phyloP scores from a whole-genome alignment of 768 basidiomycete genomes.

The Terana coerulea region DNA sequence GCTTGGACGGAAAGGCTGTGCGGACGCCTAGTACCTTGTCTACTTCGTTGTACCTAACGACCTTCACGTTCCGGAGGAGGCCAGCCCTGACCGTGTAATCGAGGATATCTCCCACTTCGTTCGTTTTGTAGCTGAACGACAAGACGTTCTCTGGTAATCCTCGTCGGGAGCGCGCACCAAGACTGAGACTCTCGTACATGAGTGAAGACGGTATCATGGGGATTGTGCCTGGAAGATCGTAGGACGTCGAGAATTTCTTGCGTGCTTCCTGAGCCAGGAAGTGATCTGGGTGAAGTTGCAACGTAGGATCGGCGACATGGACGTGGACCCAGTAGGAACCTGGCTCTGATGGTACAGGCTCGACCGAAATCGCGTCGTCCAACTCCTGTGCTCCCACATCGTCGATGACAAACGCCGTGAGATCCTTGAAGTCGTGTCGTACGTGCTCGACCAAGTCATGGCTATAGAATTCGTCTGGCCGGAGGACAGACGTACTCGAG shows the following conservation, averaged over 20 bases:
- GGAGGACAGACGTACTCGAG: constrained; percentile 32
- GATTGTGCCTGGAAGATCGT: constrained; percentile 59
- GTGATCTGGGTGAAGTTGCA: constrained; percentile 70
- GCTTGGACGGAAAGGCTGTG: too few species aligned
- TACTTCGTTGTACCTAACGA: constrained; percentile 64
- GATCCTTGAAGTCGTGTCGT: constrained; percentile 82
- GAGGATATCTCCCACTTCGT: constrained; percentile 55
- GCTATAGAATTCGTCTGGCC: constrained; percentile 61
- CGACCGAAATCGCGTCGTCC: constrained; percentile 90
- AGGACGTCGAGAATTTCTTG: constrained; percentile 47
- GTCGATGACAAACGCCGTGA: constrained; percentile 86
- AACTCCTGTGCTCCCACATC: constrained; percentile 76
- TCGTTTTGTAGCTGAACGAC: constrained; percentile 77
- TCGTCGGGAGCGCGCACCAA: constrained; percentile 34
- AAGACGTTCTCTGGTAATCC: constrained; percentile 53
- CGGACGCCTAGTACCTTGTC: constrained; percentile 44
- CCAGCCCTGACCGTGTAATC: constrained; percentile 72
- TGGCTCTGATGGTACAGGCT: constrained; percentile 57
- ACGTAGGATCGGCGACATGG: constrained; percentile 92
- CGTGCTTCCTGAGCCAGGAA: constrained; percentile 55
- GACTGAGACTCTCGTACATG: constrained; percentile 46
- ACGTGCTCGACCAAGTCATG: constrained; percentile 63
- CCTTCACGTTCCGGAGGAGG: constrained; percentile 63
- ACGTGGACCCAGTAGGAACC: constrained; percentile 76
- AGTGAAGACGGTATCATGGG: constrained; percentile 71